Base-by-base conservation (phyloP, 2,329 filamentous ascomycete genomes). In the Cladosporium sp. region DNA sequence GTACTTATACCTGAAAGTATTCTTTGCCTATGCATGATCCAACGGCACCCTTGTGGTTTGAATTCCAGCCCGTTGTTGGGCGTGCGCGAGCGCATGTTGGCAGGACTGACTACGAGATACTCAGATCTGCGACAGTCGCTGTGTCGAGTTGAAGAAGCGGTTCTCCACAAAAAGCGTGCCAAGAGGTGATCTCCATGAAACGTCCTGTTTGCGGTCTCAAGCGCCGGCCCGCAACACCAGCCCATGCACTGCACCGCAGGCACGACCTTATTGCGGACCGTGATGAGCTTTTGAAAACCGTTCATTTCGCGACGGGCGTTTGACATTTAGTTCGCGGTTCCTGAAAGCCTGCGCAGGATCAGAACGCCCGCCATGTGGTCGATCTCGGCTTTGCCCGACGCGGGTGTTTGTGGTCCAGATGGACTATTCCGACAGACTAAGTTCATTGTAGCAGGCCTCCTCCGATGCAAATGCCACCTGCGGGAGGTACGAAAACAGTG, bases 161-260 rank as follows among this genome's bases (percentile, higher is more conserved):
- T 32, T 43, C 48, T 33, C 40, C 48, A 43, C 38, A 37, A 37
- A 50, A 28, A 46, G 33, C 14, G 28, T 18, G 44, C 44, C 34
- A 46, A 46, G 48, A 43, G 43, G 40, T 43, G 48, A 38, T 11
- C 40, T 38, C 19, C 34, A 16, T 43, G 48, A 50, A 43, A 50
- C 48, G 9, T 18, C 40, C 40, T 42, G n/a, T 28, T 31, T 28
- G n/a, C 34, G 34, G 34, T 9, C 34, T n/a, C 10, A 9, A 35
- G 22, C 22, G 22, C 7, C 22, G 44, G 33, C 44, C 44, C 33
- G 10, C 7, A 6, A 44, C n/a, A 13, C 11, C 28, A 9, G 33
- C 11, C 34, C 44, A 35, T 38, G 44, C 44, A 11, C 41, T 13
- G 2, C 35, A 14, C 22, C 35, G 10, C 10, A 33, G 14, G 32